phyloP scores from a whole-genome alignment of 768 basidiomycete genomes.

The Tremella yokohamensis region DNA sequence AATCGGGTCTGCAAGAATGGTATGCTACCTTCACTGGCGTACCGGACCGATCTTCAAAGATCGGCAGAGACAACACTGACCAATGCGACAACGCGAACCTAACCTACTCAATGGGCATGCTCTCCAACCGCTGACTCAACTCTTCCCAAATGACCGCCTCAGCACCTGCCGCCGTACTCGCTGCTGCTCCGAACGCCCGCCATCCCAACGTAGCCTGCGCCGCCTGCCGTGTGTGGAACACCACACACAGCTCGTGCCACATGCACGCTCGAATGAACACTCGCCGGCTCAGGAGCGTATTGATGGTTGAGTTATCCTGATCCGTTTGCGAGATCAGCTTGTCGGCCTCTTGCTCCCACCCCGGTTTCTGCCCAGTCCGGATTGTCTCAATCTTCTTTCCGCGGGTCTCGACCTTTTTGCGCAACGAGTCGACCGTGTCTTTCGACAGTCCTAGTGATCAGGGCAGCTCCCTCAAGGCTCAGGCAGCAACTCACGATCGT shows the following conservation, averaged over 20 bases:
- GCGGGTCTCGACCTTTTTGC: conserved; percentile 75
- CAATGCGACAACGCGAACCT: too few relatives aligned
- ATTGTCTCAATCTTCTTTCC: conserved; percentile 72
- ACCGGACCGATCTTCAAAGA: too few relatives aligned
- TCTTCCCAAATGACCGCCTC: conserved; percentile 71
- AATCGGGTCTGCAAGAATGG: too few relatives aligned
- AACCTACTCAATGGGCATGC: conserved; percentile 78
- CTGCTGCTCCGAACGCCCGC: conserved; percentile 66
- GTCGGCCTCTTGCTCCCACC: conserved; percentile 84
- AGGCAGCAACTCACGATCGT: conserved; percentile 60
- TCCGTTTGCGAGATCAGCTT: conserved; percentile 66
- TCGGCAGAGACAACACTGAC: too few relatives aligned
- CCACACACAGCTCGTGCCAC: conserved; percentile 93
- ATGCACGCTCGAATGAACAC: conserved; percentile 86
- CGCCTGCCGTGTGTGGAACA: conserved; percentile 86
- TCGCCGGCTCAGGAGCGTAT: conserved; percentile 67
- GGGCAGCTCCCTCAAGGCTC: neutral
- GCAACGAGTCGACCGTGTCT: conserved; percentile 81
- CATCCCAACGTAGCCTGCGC: conserved; percentile 70
- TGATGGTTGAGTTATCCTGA: conserved; percentile 78
- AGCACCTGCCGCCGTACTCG: conserved; percentile 40
- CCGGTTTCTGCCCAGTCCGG: conserved; percentile 67
- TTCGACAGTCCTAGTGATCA: conserved; percentile 59
- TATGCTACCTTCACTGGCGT: too few relatives aligned
- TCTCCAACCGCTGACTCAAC: conserved; percentile 65